Base-by-base conservation (phyloP, 192 early-diverging fungal genomes). In the Lunasporangiospora selenospora region DNA sequence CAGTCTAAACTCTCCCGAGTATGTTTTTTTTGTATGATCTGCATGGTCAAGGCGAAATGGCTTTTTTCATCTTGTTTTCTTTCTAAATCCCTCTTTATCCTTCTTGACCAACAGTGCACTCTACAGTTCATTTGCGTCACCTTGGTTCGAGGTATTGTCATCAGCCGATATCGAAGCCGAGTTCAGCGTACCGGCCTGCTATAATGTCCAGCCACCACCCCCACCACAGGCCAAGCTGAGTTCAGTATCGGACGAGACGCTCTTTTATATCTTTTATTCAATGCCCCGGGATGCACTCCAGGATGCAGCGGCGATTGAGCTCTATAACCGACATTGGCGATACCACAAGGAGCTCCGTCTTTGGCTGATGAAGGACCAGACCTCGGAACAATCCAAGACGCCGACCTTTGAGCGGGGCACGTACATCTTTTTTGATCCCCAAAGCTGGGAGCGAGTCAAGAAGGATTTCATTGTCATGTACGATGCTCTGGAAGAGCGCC, bases 221-320 rank as follows among this genome's bases (percentile, higher is more conserved):
- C 85, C 83, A 42, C 84, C 92, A 11, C 80, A 90, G 42, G 80
- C 87, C 40, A 90, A 90, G 62, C 83, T 99, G 50, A 64, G 81
- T 15, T 77, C 83, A 11, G 87, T 95, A 29, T 80, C 81, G 40
- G 96, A 98, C 56, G 95, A 98, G 60, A 93, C 95, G n/a, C 81
- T 99, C 58, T 95, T 99, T 59, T 98, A 98, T 81, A 85, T 95
- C 36, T 99, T 99, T 79, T 98, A 99, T 79, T 90, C 92, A 13
- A 88, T 95, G 84, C 96, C 98, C n/a, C 85, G 92, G 46, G 95
- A 97, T 51, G 81, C 89, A 37, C 57, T 95, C 19, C 95, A 98
- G 82, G 95, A 98, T 65, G 90, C 89, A 8, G 93, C 94, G 6
- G 95, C 96, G 24, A 89, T 94, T 62, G 96, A 99, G 83, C 86